Evolutionary conservation across 2,329 filamentous ascomycete species (phyloP).

Genomic region (Paecilomyces fulvus): DNA sequence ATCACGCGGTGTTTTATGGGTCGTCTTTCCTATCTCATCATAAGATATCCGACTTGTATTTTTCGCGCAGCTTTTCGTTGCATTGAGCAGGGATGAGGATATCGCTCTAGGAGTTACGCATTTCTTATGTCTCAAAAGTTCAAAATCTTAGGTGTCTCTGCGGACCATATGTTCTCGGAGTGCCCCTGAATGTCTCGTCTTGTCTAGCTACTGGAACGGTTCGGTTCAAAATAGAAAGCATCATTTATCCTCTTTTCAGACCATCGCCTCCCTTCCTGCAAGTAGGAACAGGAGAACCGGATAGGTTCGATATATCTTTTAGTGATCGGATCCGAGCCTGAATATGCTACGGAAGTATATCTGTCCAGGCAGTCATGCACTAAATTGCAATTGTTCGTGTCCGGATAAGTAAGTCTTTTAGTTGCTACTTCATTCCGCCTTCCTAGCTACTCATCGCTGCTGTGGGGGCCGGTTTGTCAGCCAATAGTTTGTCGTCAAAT

Average conservation of each 20-base stretch:
- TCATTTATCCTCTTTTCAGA: neutral
- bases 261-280: too few species aligned
- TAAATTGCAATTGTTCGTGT: too few species aligned
- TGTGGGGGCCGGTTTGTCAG: too few species aligned
- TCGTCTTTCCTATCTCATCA: constrained; percentile 22
- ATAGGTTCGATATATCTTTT: too few species aligned
- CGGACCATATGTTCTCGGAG: neutral
- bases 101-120: constrained; percentile 15
- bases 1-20: constrained; percentile 16
- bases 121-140: constrained; percentile 7
- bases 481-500: too few species aligned
- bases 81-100: constrained; percentile 25
- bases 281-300: too few species aligned
- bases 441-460: too few species aligned
- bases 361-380: too few species aligned
- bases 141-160: neutral
- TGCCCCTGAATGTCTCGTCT: neutral
- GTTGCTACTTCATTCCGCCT: too few species aligned
- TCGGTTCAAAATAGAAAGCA: neutral
- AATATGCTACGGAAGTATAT: too few species aligned
- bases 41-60: constrained; percentile 31
- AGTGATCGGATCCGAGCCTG: too few species aligned
- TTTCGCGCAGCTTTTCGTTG: constrained; percentile 19
- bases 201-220: neutral
- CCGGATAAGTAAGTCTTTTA: too few species aligned